phyloP scores from a whole-genome alignment of 345 rosid genomes.

The Lumnitzera racemosa region DNA sequence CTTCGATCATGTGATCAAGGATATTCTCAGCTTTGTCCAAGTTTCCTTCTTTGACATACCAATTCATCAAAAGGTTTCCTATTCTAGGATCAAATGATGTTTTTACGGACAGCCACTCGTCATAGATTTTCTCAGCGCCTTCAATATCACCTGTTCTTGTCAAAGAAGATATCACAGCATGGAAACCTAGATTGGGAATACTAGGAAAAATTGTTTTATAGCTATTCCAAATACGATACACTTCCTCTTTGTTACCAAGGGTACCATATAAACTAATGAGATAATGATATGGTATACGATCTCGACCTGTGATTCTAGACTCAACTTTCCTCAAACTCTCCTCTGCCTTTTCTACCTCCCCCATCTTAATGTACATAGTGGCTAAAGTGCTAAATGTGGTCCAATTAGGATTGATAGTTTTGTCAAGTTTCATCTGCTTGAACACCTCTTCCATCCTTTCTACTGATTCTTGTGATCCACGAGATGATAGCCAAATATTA shows the following conservation, averaged over 20 bases:
- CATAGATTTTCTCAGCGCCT: conserved; percentile 64
- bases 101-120: conserved; percentile 71
- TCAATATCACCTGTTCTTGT: conserved; percentile 59
- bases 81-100: conserved; percentile 77
- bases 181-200: conserved; percentile 78
- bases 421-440: conserved; percentile 62
- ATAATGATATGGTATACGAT: conserved; percentile 82
- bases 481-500: conserved; percentile 87
- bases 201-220: conserved; percentile 74
- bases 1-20: conserved; percentile 53
- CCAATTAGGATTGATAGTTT: conserved; percentile 64
- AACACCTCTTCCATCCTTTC: conserved; percentile 77
- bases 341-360: conserved; percentile 64
- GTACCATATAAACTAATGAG: conserved; percentile 75
- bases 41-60: conserved; percentile 52
- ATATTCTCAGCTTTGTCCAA: conserved; percentile 51
- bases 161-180: conserved; percentile 69
- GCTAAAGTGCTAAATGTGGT: conserved; percentile 93
- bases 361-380: conserved; percentile 78
- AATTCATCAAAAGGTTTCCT: conserved; percentile 62
- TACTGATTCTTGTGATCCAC: conserved; percentile 57
- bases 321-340: conserved; percentile 73
- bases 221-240: conserved; percentile 64
- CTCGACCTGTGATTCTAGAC: conserved; percentile 72
- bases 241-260: conserved; percentile 60